Evolutionary conservation across 306 rosid genomes (phyloP), one percentile per base, ranked within the genome.

Genomic region (Cucumis melo): DNA sequence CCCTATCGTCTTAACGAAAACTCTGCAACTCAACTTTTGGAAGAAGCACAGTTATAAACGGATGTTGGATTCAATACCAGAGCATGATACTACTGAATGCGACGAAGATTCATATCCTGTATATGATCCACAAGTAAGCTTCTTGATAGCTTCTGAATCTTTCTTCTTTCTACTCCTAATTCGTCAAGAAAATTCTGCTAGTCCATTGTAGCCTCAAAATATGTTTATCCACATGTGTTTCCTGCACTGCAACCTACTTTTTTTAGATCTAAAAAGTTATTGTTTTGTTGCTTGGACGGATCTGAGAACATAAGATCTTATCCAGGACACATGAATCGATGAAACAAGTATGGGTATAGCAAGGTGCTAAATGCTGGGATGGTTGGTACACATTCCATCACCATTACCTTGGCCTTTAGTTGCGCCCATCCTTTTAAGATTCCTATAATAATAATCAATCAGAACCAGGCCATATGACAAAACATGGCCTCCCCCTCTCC

Each of bases 1-100:
- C 23, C 99, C 96, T 1, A 79, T 92, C 74, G 87, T 92, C 88
- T 88, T 94, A 59, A 89, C 92, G 29, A 92, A 91, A 90, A 90
- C 86, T 20, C 59, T 94, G 87, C 91, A 87, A 86, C 85, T 87
- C 61, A 78, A 78, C 80, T 87, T 70, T 77, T 82, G 83, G 60
- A 90, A 87, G 88, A 92, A 89, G 80, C 90, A 86, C 48, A 78
- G 51, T 34, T 79, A 91, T 82, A 94, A 89, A 75, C 81, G 80
- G 77, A 74, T 16, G 71, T 84, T 91, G 88, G 90, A 86, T 80
- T 86, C 87, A 36, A 93, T 93, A 76, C 97, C 98, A 0, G 98
- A 91, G 80, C 73, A 90, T 80, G 97, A 86, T 59, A 77, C 95
- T 59, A 59, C 89, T 23, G 93, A 91, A 77, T 27, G 72, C 77